Conservation (phyloP, 305 asterid genomes). For the Rubia tinctorum region DNA sequence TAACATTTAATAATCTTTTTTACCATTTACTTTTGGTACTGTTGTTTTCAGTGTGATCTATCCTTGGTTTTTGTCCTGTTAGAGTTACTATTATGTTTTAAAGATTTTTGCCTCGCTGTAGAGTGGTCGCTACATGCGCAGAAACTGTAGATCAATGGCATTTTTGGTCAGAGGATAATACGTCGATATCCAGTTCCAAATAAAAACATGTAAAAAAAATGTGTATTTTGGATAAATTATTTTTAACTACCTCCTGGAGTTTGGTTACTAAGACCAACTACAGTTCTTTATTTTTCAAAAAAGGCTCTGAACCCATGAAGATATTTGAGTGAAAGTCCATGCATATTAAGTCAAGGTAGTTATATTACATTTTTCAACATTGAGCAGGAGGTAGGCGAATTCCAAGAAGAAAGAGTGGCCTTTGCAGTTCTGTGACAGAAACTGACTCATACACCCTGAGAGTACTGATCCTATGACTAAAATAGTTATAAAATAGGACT, state of each 20-base stretch:
- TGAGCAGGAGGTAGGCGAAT: neutral
- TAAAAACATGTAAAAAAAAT: neutral
- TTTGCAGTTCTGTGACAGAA: neutral
- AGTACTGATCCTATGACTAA: too few relatives aligned
- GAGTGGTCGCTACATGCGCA: neutral
- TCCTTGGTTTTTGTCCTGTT: neutral
- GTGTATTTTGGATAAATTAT: neutral
- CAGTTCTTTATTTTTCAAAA: neutral
- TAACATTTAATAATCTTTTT: neutral
- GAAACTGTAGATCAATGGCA: neutral
- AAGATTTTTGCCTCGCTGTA: neutral
- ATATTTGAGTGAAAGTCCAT: neutral
- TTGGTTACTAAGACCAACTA: neutral
- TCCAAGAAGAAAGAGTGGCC: neutral
- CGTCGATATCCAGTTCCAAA: neutral
- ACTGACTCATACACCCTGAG: neutral
- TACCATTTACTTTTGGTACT: constrained; percentile 1
- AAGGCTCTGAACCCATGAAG: neutral
- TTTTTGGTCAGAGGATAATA: neutral
- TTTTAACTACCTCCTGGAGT: neutral
- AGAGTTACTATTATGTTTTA: neutral
- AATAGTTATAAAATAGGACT: too few relatives aligned
- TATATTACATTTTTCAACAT: neutral
- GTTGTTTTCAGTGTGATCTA: neutral
- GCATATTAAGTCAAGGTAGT: neutral